Base-by-base conservation (phyloP, 2,329 filamentous ascomycete genomes). In the Trichoderma aggressivum region DNA sequence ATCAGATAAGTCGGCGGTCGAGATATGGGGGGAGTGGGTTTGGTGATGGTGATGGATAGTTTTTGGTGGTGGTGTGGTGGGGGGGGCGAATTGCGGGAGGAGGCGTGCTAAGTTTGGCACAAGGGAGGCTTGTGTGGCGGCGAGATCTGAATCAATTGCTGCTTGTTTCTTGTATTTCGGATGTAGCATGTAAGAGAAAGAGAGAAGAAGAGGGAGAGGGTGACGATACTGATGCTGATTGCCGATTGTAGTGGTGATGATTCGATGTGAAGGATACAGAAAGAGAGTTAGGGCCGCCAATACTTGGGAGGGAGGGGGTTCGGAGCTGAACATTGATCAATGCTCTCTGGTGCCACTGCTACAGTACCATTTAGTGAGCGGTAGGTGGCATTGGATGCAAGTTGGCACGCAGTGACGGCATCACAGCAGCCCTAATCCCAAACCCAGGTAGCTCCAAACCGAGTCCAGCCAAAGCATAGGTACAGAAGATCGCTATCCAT, bases 51-150 rank as follows among this genome's bases (percentile, higher is more conserved):
- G 39, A 56, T 67, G 64, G 24, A 43, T n/a, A 43, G 39, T 43
- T 21, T 21, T 47, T 26, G 32, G 53, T 43, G 64, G 53, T 67
- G 65, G 65, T 59, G 65, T 60, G 39, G 66, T 50, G 66, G 56
- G 66, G 66, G 65, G 55, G 39, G 39, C 34, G 66, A 58, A 61
- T 61, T 69, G 66, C 56, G 66, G 56, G 55, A 60, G 36, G 53
- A 66, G 63, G 32, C 21, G 64, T 21, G 36, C 26, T 18, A 24
- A 58, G 47, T 26, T 43, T n/a, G 61, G 61, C 43, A 64, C 61
- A n/a, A 43, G 39, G 39, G n/a, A n/a, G n/a, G 39, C 39, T 43
- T 34, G 18, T 43, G 39, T 43, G 39, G 39, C 39, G 39, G 39
- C 39, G 39, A 43, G 39, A 43, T 43, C 39, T 43, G 39, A 43